A percentile compares a stretch with the other conserved stretches of the same genome.
These are phyloP conservation scores for Cercospora canescens DNA, from an alignment of 2,329 filamentous ascomycete species.

Conservation along the genomic window DNA sequence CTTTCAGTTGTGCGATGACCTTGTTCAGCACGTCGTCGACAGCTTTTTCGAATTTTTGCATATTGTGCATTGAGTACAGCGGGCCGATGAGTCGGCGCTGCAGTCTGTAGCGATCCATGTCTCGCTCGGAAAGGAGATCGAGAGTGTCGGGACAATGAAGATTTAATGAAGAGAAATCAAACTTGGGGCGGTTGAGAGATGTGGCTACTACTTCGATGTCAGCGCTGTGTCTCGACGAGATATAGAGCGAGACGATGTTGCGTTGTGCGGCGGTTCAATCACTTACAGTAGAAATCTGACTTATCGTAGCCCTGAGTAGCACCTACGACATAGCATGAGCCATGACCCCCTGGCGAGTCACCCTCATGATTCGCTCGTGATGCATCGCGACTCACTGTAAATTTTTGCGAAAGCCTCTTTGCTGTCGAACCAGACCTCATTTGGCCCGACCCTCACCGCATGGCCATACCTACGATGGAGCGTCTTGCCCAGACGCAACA, in stretches of 20 bases:
- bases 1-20: slow-evolving; percentile 12
- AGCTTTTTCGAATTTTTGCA: slow-evolving; percentile 16
- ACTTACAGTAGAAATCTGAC: slow-evolving; percentile 19
- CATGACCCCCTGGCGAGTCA: neutral
- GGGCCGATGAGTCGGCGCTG: slow-evolving; percentile 21
- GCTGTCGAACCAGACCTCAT: slow-evolving; percentile 40
- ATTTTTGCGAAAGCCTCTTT: slow-evolving; percentile 19
- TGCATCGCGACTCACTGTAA: slow-evolving; percentile 12
- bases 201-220: slow-evolving; percentile 10
- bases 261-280: neutral
- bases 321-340: neutral
- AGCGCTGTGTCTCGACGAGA: neutral
- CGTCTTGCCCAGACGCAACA: slow-evolving; percentile 16
- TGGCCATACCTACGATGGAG: slow-evolving; percentile 43
- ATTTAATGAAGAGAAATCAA: slow-evolving; percentile 1
- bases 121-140: slow-evolving; percentile 21
- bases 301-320: slow-evolving; percentile 18
- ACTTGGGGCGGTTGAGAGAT: slow-evolving; percentile 17
- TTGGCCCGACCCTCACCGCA: slow-evolving; percentile 49
- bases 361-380: neutral
- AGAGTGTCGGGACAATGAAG: slow-evolving; percentile 18
- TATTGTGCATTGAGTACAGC: slow-evolving; percentile 16
- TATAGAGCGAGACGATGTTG: neutral
- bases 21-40: slow-evolving; percentile 17
- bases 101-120: slow-evolving; percentile 19